These are phyloP conservation scores for Solanum bulbocastanum DNA, from an alignment of 257 asterid species.

Conservation along the genomic window DNA sequence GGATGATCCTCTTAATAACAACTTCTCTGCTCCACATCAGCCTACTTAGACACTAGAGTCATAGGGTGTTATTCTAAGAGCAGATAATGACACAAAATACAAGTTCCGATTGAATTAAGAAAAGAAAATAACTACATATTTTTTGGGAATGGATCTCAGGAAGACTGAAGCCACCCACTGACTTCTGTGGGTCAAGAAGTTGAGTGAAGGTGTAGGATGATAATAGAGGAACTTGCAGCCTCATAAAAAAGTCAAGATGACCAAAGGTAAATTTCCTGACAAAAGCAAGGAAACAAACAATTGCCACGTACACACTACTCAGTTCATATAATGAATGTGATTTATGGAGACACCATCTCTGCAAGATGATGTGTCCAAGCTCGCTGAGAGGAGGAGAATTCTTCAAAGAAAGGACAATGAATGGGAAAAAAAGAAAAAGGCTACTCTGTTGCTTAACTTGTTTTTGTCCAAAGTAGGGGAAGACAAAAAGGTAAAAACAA, in stretches of 20 bases:
- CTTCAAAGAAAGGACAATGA: neutral
- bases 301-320: neutral
- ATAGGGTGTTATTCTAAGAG: neutral
- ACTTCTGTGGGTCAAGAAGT: neutral
- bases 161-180: neutral
- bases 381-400: neutral
- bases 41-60: neutral
- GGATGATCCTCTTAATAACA: neutral
- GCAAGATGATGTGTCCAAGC: neutral
- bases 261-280: neutral
- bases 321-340: neutral
- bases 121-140: neutral
- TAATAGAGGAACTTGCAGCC: neutral
- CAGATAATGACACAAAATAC: neutral
- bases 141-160: neutral
- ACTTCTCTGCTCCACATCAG: neutral
- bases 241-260: neutral
- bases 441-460: neutral
- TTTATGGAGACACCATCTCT: neutral
- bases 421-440: neutral
- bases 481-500: neutral
- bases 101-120: neutral
- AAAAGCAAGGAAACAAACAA: neutral
- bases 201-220: neutral
- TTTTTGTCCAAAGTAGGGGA: neutral